These are phyloP conservation scores for Metarhizium rileyi DNA, from an alignment of 2,329 filamentous ascomycete genomes.

Conservation along the genomic window DNA sequence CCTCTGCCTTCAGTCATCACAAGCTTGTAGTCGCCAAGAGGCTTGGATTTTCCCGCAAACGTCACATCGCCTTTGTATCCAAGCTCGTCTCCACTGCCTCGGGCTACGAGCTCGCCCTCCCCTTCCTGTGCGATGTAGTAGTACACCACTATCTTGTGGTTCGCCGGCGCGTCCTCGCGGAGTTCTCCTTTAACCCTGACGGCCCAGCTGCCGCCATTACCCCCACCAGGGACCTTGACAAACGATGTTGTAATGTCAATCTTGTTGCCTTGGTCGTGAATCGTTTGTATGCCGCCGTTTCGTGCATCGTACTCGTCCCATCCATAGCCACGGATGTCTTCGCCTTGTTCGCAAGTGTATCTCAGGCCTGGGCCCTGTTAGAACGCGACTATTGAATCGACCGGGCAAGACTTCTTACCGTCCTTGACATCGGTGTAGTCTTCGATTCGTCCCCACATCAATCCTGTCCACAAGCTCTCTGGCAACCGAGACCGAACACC, in stretches of 20 bases:
- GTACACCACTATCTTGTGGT: conserved; percentile 66
- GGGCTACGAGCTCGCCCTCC: conserved; percentile 51
- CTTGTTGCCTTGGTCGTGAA: conserved; percentile 80
- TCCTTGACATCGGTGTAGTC: conserved; percentile 64
- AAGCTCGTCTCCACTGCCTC: conserved; percentile 37
- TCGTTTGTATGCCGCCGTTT: conserved; percentile 76
- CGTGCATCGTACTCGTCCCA: conserved; percentile 96
- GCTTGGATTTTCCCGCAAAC: conserved; percentile 58
- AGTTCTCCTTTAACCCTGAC: conserved; percentile 76
- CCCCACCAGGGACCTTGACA: conserved; percentile 81
- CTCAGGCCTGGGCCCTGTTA: conserved; percentile 56
- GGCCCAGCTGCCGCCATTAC: conserved; percentile 84
- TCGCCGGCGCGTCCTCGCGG: conserved; percentile 54
- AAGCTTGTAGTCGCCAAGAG: conserved; percentile 72
- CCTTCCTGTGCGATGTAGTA: conserved; percentile 81
- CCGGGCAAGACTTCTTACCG: conserved; percentile 37
- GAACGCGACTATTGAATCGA: not conserved
- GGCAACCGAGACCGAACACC: conserved; percentile 75
- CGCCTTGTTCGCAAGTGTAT: conserved; percentile 92
- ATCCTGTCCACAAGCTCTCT: conserved; percentile 67
- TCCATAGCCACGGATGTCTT: conserved; percentile 88
- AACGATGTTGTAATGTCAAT: conserved; percentile 90
- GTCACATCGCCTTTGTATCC: conserved; percentile 53
- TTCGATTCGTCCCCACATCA: conserved; percentile 86
- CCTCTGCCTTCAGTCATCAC: conserved; percentile 62